A percentile compares a stretch with the other conserved stretches of the same genome.
phyloP scores from a whole-genome alignment of 2,329 filamentous ascomycete species.

The Penicillium sp. region DNA sequence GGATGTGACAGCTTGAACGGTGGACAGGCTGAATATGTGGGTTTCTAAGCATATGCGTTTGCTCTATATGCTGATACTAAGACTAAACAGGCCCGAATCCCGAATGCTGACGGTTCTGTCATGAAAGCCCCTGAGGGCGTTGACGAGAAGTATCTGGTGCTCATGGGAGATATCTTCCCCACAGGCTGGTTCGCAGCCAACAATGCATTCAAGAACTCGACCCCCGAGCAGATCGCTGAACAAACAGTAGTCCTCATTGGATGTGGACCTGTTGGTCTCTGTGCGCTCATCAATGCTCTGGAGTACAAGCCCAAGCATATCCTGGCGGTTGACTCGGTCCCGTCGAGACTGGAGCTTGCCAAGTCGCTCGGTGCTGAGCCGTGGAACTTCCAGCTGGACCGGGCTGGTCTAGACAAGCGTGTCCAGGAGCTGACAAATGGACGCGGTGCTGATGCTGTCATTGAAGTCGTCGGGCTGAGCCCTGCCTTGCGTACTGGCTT shows the following conservation, averaged over 20 bases:
- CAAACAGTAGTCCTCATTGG: constrained; percentile 77
- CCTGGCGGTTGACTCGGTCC: constrained; percentile 76
- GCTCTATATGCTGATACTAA: constrained; percentile 9
- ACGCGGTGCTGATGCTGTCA: constrained; percentile 78
- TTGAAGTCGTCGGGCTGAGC: constrained; percentile 72
- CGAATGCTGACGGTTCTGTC: constrained; percentile 76
- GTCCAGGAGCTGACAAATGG: constrained; percentile 75
- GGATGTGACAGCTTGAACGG: constrained; percentile 69
- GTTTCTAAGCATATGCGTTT: constrained; percentile 9
- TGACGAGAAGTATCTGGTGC: constrained; percentile 69
- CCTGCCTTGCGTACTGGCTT: constrained; percentile 68
- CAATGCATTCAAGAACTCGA: constrained; percentile 69
- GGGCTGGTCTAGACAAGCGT: constrained; percentile 62
- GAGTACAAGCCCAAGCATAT: constrained; percentile 72
- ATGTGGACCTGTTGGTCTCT: constrained; percentile 82
- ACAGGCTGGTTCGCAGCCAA: constrained; percentile 77
- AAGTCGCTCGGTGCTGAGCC: constrained; percentile 74
- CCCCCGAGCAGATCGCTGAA: constrained; percentile 57
- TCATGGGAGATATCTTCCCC: constrained; percentile 94
- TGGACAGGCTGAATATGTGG: constrained; percentile 73
- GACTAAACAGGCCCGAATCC: constrained; percentile 62
- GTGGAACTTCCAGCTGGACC: constrained; percentile 71
- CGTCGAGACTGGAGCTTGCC: constrained; percentile 71
- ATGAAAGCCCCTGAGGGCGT: constrained; percentile 70
- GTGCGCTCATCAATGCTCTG: constrained; percentile 74